Base-by-base conservation (phyloP, 202 grass and related monocot genomes). In the Dendrocalamus latiflorus region DNA sequence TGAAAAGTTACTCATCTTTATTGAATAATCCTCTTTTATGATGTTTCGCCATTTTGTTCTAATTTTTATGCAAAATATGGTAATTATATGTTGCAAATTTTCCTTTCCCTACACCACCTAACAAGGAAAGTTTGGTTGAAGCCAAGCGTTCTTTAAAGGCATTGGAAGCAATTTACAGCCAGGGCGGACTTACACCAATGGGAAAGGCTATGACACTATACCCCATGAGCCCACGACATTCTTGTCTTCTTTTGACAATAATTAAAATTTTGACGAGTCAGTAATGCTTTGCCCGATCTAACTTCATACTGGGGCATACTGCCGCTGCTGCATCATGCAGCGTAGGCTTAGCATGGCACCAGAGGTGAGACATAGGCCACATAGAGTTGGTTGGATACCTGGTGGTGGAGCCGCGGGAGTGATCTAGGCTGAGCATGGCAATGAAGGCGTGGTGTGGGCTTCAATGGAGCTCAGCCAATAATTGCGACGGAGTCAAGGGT, bases 201-300 rank as follows among this genome's bases (percentile, higher is more conserved):
- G 96, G 96, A 60, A 91, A 84, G 81, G 91, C 89, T 65, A 99
- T 95, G 96, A 89, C 89, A 3, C 91, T 91, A 57, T 99, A 93
- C 78, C 96, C 93, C 20, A 90, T 94, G 91, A 99, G 91, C 76
- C 96, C 96, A 53, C 86, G 81, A 44, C 96, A 99, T 91, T 99
- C 96, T 22, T 83, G 93, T 50, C 86, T 95, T 87, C 91, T 99
- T 89, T 75, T 99, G 37, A 96, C 89, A 81, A 66, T 90, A 68
- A 94, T 99, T 76, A 89, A 90, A 78, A 93, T 91, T 78, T 85
- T 95, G 83, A 93, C 74, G 78, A 90, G 84, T 76, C 81, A 77
- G 68, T 69, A 62, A 74, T 45, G 82, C 57, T 70, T 60, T 87
- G 67, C 57, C 54, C 90, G 93, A 85, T 82, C 89, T 80, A 93